These are phyloP conservation scores for Phyllosticta citribraziliensis DNA, from an alignment of 2,329 filamentous ascomycete species.

Conservation along the genomic window DNA sequence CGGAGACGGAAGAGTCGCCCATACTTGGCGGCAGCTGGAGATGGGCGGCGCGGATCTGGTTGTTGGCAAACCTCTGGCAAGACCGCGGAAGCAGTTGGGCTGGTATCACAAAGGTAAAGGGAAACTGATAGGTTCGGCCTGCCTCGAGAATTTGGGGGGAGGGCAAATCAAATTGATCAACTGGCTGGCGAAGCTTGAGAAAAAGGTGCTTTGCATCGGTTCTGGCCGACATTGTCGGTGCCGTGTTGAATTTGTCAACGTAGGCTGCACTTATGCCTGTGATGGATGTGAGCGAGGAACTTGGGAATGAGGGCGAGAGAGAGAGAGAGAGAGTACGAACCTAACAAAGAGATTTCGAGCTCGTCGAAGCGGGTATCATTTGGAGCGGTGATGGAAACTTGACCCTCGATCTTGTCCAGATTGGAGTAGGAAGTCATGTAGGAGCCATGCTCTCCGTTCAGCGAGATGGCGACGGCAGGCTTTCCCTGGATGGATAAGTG, in stretches of 20 bases:
- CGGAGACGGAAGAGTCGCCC: slow-evolving; percentile 46
- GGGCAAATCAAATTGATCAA: slow-evolving; percentile 44
- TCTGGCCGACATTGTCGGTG: slow-evolving; percentile 43
- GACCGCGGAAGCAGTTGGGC: slow-evolving; percentile 48
- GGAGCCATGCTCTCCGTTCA: slow-evolving; percentile 23
- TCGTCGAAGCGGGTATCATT: slow-evolving; percentile 48
- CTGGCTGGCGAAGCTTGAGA: slow-evolving; percentile 52
- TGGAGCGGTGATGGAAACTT: slow-evolving; percentile 39
- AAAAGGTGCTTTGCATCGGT: slow-evolving; percentile 51
- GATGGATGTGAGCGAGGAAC: slow-evolving; percentile 13
- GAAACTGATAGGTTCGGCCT: slow-evolving; percentile 48
- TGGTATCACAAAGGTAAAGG: slow-evolving; percentile 56
- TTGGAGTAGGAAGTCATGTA: slow-evolving; percentile 45
- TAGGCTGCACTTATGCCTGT: slow-evolving; percentile 42
- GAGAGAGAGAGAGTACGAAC: slow-evolving; percentile 29
- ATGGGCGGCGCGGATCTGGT: slow-evolving; percentile 46
- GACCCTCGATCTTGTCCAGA: slow-evolving; percentile 47
- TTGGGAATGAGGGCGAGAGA: neutral
- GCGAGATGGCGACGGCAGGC: slow-evolving; percentile 34
- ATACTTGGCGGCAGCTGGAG: slow-evolving; percentile 51
- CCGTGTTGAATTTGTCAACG: slow-evolving; percentile 45
- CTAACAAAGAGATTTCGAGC: slow-evolving; percentile 49
- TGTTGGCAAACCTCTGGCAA: slow-evolving; percentile 46
- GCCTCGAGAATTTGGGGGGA: slow-evolving; percentile 44
- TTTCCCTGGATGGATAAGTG: slow-evolving; percentile 25